Conservation (phyloP, 2,329 filamentous ascomycete species). For the Gaeumannomyces tritici region DNA sequence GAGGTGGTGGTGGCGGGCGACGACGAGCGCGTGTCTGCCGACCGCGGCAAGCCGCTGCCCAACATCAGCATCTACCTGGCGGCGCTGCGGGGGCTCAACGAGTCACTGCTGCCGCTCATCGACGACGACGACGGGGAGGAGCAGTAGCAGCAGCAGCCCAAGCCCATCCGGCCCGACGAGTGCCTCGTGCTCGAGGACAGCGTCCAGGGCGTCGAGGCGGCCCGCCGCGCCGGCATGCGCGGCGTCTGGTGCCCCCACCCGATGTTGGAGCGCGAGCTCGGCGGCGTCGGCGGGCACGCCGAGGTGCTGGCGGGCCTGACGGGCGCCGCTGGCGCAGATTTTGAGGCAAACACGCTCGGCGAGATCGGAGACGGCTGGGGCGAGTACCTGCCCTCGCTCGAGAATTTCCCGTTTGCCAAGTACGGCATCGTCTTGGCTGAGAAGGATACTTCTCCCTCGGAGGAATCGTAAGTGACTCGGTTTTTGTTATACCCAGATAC, state of each 20-base stretch:
- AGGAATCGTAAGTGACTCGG: too few species aligned
- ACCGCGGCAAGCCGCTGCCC: conserved; percentile 86
- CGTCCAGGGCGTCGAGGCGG: conserved; percentile 85
- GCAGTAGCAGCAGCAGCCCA: too few species aligned
- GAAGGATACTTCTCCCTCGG: too few species aligned
- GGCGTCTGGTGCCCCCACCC: conserved; percentile 88
- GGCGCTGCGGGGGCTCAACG: conserved; percentile 77
- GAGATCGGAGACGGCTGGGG: conserved; percentile 52
- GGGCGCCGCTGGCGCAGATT: conserved; percentile 48
- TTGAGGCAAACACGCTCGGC: conserved; percentile 44
- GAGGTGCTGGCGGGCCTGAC: conserved; percentile 78
- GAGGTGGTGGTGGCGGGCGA: conserved; percentile 82
- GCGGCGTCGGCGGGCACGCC: conserved; percentile 62
- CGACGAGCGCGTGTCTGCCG: conserved; percentile 64
- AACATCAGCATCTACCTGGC: conserved; percentile 96
- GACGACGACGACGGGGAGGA: conserved; percentile 31
- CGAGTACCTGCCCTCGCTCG: conserved; percentile 40
- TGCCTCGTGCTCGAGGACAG: conserved; percentile 96
- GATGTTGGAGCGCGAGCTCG: conserved; percentile 65
- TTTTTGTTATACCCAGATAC: too few species aligned
- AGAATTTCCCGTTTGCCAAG: conserved; percentile 46
- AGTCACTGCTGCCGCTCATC: conserved; percentile 43
- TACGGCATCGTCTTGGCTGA: conserved; percentile 42
- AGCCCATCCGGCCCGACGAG: conserved; percentile 69
- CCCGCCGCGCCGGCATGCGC: conserved; percentile 85